Percentiles rank a stretch among this genome's conserved stretches.
Evolutionary conservation across 805 yeast genomes (phyloP).

Genomic region (Myxozyma vanderwaltii): DNA sequence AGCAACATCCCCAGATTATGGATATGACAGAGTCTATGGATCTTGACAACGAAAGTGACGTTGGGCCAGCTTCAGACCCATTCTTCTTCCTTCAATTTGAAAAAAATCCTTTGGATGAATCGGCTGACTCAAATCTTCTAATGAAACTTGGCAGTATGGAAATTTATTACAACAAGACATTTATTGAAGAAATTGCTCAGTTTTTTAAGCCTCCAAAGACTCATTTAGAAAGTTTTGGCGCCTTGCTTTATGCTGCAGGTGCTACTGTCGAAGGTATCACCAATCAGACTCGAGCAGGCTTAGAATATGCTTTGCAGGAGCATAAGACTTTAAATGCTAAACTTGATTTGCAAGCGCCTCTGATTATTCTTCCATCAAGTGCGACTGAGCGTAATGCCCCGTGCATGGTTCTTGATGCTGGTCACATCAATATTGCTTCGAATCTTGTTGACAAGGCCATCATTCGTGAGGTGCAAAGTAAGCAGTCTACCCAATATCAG

Average conservation of each 20-base stretch:
- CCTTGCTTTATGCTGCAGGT: slow-evolving; percentile 91
- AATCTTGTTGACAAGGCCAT: slow-evolving; percentile 73
- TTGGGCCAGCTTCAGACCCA: slow-evolving; percentile 48
- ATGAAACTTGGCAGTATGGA: slow-evolving; percentile 85
- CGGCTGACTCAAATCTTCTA: slow-evolving; percentile 76
- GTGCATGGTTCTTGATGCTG: slow-evolving; percentile 91
- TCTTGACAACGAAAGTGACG: slow-evolving; percentile 1
- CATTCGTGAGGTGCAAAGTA: slow-evolving; percentile 63
- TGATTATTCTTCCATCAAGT: slow-evolving; percentile 82
- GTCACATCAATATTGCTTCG: slow-evolving; percentile 82
- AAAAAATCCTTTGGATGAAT: slow-evolving; percentile 77
- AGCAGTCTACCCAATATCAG: slow-evolving; percentile 57
- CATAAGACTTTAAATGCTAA: slow-evolving; percentile 87
- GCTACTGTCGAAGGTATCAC: slow-evolving; percentile 91
- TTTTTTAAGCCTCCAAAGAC: slow-evolving; percentile 87
- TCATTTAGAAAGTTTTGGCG: slow-evolving; percentile 85
- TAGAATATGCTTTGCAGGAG: slow-evolving; percentile 90
- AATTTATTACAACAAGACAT: slow-evolving; percentile 81
- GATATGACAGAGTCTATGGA: slow-evolving; percentile 18
- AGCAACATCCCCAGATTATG: slow-evolving; percentile 13
- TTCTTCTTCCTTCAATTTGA: slow-evolving; percentile 84
- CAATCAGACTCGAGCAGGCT: slow-evolving; percentile 83
- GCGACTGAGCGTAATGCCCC: slow-evolving; percentile 80
- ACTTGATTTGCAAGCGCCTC: slow-evolving; percentile 90
- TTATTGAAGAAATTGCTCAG: slow-evolving; percentile 69